phyloP scores from a whole-genome alignment of 257 asterid species.

The Solanum lycopersicoides region DNA sequence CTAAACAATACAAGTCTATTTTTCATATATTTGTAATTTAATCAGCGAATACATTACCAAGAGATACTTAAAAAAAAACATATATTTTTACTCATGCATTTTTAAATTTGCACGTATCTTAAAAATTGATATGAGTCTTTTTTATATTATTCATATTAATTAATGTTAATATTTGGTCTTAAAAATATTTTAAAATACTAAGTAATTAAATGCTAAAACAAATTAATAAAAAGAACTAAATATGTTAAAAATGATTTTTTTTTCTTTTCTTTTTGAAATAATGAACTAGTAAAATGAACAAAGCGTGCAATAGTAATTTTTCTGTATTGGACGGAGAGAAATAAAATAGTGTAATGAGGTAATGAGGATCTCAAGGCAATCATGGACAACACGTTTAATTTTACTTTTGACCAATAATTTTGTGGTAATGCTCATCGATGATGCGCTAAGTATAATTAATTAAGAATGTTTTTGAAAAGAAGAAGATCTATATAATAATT shows the following conservation, averaged over 20 bases:
- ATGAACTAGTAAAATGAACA: not conserved
- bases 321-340: not conserved
- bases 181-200: too few relatives aligned
- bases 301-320: not conserved
- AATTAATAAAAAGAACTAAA: too few relatives aligned
- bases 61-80: not conserved
- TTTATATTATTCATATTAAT: too few relatives aligned
- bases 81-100: not conserved
- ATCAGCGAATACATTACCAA: not conserved
- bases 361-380: not conserved
- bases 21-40: not conserved
- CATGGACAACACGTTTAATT: not conserved
- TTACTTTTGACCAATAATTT: not conserved
- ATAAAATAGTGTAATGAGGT: not conserved
- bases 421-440: not conserved
- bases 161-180: too few relatives aligned
- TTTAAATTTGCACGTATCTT: not conserved
- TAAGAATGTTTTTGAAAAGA: too few relatives aligned
- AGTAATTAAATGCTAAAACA: not conserved
- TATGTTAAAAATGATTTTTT: too few relatives aligned
- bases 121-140: too few relatives aligned
- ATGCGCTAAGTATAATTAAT: not conserved
- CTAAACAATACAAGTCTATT: not conserved
- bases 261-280: not conserved
- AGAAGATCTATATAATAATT: not conserved